Percentiles rank a stretch among this genome's conserved stretches.
phyloP scores from a whole-genome alignment of 2,329 filamentous ascomycete genomes.

The Ophiobolus disseminans region DNA sequence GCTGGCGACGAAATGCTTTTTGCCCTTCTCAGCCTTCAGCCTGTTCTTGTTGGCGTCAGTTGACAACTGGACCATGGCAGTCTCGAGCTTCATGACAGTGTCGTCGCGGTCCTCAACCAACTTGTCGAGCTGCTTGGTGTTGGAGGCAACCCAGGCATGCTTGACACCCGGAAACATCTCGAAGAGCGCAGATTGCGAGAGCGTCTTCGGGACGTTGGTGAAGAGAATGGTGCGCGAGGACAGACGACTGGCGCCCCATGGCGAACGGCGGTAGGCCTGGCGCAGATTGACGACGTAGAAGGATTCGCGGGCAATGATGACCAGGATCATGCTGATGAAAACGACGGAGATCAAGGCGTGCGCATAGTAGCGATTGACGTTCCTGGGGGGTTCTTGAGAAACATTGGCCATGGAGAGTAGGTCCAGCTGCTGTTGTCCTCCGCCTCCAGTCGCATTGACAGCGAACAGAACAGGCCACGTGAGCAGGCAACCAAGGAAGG shows the following conservation, averaged over 20 bases:
- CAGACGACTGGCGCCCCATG: conserved; percentile 52
- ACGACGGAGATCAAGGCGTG: conserved; percentile 53
- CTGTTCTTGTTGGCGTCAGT: conserved; percentile 69
- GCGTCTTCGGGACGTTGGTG: conserved; percentile 54
- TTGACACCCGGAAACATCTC: conserved; percentile 50
- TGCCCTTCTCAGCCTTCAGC: conserved; percentile 65
- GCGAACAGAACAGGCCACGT: conserved; percentile 58
- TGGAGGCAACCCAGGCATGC: conserved; percentile 56
- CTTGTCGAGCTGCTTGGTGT: conserved; percentile 54
- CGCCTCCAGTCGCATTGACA: conserved; percentile 54
- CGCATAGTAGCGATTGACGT: conserved; percentile 52
- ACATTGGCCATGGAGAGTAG: conserved; percentile 50
- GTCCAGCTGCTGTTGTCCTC: conserved; percentile 47
- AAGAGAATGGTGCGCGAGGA: conserved; percentile 58
- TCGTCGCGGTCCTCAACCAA: conserved; percentile 55
- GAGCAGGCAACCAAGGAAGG: conserved; percentile 52
- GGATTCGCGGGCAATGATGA: conserved; percentile 55
- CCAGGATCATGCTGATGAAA: conserved; percentile 53
- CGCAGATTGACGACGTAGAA: conserved; percentile 57
- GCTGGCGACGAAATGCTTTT: conserved; percentile 53
- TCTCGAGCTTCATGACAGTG: conserved; percentile 53
- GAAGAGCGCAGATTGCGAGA: conserved; percentile 50
- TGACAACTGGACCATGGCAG: conserved; percentile 54
- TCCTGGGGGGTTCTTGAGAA: conserved; percentile 26
- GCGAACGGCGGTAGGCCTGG: conserved; percentile 56